These are phyloP conservation scores for Fusarium torreyae DNA, from an alignment of 2,329 filamentous ascomycete genomes.

Conservation along the genomic window DNA sequence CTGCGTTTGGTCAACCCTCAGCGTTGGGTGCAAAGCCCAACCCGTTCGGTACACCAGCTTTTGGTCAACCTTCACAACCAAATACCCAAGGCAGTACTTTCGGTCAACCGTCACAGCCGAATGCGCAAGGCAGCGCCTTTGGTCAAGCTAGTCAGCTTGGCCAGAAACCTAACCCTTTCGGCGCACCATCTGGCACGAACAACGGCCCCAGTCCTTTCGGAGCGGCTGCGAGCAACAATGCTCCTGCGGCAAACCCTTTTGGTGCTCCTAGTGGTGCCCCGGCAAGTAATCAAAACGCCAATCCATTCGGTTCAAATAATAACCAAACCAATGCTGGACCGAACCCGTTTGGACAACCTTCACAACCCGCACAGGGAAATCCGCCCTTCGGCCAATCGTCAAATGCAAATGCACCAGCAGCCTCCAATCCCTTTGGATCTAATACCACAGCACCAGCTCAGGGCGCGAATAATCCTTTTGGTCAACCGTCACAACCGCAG, in stretches of 20 bases:
- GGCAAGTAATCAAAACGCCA: slow-evolving; percentile 35
- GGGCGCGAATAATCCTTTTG: slow-evolving; percentile 49
- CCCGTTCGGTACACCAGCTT: slow-evolving; percentile 49
- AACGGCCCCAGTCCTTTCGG: slow-evolving; percentile 50
- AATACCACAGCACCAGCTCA: slow-evolving; percentile 34
- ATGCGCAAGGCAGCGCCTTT: slow-evolving; percentile 47
- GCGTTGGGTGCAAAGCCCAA: slow-evolving; percentile 28
- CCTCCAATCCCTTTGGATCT: slow-evolving; percentile 51
- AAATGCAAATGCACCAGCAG: slow-evolving; percentile 23
- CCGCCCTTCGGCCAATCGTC: slow-evolving; percentile 46
- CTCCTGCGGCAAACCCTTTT: slow-evolving; percentile 50
- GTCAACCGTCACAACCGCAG: slow-evolving; percentile 44
- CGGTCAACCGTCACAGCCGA: slow-evolving; percentile 55
- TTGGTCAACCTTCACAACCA: slow-evolving; percentile 56
- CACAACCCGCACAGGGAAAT: slow-evolving; percentile 26
- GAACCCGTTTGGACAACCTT: slow-evolving; percentile 51
- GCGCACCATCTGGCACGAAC: slow-evolving; percentile 38
- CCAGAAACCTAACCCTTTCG: slow-evolving; percentile 59
- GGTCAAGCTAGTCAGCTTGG: slow-evolving; percentile 57
- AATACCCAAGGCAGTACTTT: slow-evolving; percentile 49
- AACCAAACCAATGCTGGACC: slow-evolving; percentile 34
- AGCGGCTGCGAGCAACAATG: slow-evolving; percentile 37
- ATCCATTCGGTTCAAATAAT: slow-evolving; percentile 42
- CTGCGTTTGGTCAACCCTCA: slow-evolving; percentile 42
- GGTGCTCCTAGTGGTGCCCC: slow-evolving; percentile 38